Base-by-base conservation (phyloP, 1,284 basidiomycete genomes). In the Tremellales sp. region DNA sequence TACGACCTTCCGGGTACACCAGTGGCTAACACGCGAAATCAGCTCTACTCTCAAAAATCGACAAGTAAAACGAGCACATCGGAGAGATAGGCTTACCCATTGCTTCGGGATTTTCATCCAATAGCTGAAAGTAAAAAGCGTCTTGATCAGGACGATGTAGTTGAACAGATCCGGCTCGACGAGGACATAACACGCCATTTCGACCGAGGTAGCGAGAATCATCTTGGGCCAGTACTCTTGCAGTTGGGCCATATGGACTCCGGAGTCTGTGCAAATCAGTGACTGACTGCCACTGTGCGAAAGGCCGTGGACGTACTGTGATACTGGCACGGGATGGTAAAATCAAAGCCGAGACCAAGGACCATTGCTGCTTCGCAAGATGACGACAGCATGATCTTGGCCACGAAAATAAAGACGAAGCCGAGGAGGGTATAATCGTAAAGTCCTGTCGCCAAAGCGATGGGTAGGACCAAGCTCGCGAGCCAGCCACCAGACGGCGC, bases 401-500 rank as follows among this genome's bases (percentile, higher is more conserved):
- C 64, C 10, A 42, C 45, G n/a, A 46, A 19, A 4, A 64, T 51
- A 29, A 58, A 62, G 21, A 64, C 36, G 19, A 48, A 40, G 11
- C 46, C 39, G 17, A 60, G 48, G 23, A 62, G 29, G 17, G 58
- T 48, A 12, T 56, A 29, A 25, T 64, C 64, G 57, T 60, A 64
- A 26, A 63, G 37, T 4, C 57, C 58, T n/a, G 53, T 48, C 4
- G 51, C 2, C 37, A 55, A 53, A 2, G 62, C 52, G 13, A 61
- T 2, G 37, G 46, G 29, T 6, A 59, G 54, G 33, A 53, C 43
- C 3, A 61, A 17, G 22, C 62, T 60, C 3, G 56, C 55, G 11
- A 67, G 46, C 64, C 64, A 67, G 31, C 64, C 62, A 25, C 61
- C 61, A 4, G 58, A 61, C 5, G 57, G 56, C 15, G 53, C 58